Conservation (phyloP, 495 filamentous ascomycete genomes). For the Neurospora tetrasperma region DNA sequence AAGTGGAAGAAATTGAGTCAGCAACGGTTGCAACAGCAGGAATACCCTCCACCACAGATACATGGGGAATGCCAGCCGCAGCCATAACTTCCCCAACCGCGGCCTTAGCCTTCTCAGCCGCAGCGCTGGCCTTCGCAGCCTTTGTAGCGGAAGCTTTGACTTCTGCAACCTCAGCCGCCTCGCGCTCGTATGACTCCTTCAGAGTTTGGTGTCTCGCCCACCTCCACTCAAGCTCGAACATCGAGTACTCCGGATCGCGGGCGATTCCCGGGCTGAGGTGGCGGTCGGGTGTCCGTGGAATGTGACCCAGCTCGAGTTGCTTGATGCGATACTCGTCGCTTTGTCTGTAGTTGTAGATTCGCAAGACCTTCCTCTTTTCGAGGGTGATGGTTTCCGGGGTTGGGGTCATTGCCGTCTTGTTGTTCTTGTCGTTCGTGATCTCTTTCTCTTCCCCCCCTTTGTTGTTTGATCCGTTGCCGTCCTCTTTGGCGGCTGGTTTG, state of each 20-base stretch:
- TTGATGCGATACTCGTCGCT: not conserved
- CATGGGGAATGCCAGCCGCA: not conserved
- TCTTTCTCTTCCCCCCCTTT: not conserved
- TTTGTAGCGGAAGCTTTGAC: too few relatives aligned
- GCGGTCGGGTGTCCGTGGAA: not conserved
- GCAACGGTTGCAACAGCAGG: not conserved
- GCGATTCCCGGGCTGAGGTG: not conserved
- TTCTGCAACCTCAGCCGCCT: not conserved
- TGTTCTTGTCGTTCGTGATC: not conserved
- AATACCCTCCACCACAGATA: not conserved
- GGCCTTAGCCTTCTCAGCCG: not conserved
- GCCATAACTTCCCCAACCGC: not conserved
- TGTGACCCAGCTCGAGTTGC: not conserved
- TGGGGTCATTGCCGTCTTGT: not conserved
- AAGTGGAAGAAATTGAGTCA: not conserved
- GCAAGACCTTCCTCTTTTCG: not conserved
- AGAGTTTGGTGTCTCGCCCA: not conserved
- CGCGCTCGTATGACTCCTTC: not conserved
- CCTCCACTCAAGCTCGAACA: not conserved
- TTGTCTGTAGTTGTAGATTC: not conserved
- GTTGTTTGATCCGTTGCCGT: not conserved
- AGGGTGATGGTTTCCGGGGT: not conserved
- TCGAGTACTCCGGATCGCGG: not conserved
- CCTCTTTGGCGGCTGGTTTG: not conserved
- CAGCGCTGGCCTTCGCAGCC: too few relatives aligned